Base-by-base conservation (phyloP, 1,284 basidiomycete species). In the Chiua sp. region DNA sequence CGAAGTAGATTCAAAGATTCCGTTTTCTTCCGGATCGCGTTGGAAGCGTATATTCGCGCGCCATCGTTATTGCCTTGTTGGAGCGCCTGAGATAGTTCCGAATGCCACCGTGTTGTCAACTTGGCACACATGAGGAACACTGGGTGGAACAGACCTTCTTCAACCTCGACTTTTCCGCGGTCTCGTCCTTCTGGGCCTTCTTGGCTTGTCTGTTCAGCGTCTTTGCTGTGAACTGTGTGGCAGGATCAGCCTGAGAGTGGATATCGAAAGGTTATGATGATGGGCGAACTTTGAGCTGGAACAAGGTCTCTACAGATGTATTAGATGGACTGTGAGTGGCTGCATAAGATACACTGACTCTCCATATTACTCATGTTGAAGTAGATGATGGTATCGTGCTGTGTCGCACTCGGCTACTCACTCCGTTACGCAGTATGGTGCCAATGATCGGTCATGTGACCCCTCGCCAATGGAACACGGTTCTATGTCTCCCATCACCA, bases 1-100 rank as follows among this genome's bases (percentile, higher is more conserved):
- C 95, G 84, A 12, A 98, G 84, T 7, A 98, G 81, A 75, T 98
- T 99, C 64, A 99, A 80, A 0, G 90, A 80, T 76, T 99, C 98
- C 64, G 88, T 95, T 86, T 99, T 98, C 87, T 99, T 99, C 57
- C 98, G 86, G 72, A 99, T 99, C 49, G 98, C 94, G 72, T 99
- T 99, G 50, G 95, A 90, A 18, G 98, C 98, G 75, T 99, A 99
- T 82, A 99, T 99, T 60, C 94, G 87, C n/a, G 98, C 98, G 50
- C 97, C 96, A 63, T 99, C 98, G 53, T 86, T 93, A 79, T 99
- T 99, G 54, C 96, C 95, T 78, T 99, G 96, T 72, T 94, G 91
- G 10, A 99, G 83, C 7, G 98, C 98, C 96, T 98, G 77, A 44
- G 51, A 42, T n/a, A 26, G 32, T 26, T 28, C 47, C 47, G 23